Conservation (phyloP, 139 green algal genomes). For the Closterium sp. region DNA sequence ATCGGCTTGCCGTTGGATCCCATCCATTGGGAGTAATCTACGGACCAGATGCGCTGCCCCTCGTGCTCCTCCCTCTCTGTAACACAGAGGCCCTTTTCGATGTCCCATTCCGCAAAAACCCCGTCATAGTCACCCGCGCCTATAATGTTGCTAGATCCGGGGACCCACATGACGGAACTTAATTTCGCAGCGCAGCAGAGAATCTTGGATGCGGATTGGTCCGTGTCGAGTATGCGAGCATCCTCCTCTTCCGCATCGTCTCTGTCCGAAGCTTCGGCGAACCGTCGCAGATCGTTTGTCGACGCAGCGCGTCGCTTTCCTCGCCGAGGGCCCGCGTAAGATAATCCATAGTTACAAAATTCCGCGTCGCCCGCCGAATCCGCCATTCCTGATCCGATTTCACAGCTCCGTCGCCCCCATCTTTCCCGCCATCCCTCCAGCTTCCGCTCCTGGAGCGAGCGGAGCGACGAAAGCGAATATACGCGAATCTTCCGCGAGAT, state of each 20-base stretch:
- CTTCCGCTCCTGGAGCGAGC: neutral
- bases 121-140: constrained; percentile 44
- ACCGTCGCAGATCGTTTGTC: neutral
- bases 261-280: constrained; percentile 21
- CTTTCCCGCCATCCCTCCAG: constrained; percentile 8
- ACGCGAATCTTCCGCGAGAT: constrained; percentile 44
- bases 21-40: constrained; percentile 17
- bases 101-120: constrained; percentile 35
- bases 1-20: neutral
- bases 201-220: neutral
- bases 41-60: constrained; percentile 43
- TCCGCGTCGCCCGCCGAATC: neutral
- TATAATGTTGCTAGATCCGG: neutral
- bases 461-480: constrained; percentile 17
- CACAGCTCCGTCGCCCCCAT: neutral
- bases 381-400: neutral
- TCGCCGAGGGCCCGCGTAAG: neutral
- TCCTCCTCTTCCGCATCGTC: constrained; percentile 1
- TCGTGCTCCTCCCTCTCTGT: constrained; percentile 31
- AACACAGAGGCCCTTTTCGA: constrained; percentile 26
- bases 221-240: constrained; percentile 3
- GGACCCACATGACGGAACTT: constrained; percentile 37
- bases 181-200: constrained; percentile 39
- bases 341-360: neutral
- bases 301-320: constrained; percentile 1